Conservation (phyloP, 2,329 filamentous ascomycete genomes). For the Fusarium papillatum region DNA sequence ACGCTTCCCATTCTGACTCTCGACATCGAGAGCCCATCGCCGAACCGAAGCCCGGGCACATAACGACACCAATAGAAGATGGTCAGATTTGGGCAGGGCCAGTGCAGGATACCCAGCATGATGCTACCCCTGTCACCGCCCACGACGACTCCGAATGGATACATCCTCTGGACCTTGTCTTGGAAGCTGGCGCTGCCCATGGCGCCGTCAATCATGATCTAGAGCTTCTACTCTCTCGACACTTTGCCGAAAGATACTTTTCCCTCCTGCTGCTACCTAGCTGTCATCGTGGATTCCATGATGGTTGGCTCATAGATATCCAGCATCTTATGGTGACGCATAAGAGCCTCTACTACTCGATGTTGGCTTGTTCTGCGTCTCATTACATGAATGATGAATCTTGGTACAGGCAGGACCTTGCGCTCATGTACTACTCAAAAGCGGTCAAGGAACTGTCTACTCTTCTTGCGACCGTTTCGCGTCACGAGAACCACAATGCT, state of each 20-base stretch:
- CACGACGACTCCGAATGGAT: background rate
- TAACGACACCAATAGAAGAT: background rate
- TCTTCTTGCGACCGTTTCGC: constrained; percentile 16
- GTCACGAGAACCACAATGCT: constrained; percentile 36
- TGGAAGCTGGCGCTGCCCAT: constrained; percentile 18
- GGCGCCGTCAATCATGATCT: constrained; percentile 18
- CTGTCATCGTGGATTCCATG: constrained; percentile 45
- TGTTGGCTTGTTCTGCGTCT: constrained; percentile 44
- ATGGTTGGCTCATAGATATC: constrained; percentile 47
- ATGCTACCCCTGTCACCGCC: background rate
- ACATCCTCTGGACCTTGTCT: background rate
- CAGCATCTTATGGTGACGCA: constrained; percentile 42
- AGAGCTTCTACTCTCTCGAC: constrained; percentile 28
- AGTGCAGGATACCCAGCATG: background rate
- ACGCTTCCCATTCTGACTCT: constrained; percentile 14
- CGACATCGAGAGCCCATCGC: constrained; percentile 2
- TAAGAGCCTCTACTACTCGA: constrained; percentile 46
- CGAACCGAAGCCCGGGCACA: background rate
- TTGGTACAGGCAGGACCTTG: constrained; percentile 34
- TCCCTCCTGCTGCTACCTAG: constrained; percentile 42
- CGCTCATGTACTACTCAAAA: constrained; percentile 39
- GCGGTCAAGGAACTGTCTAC: constrained; percentile 32
- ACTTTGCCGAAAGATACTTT: constrained; percentile 39
- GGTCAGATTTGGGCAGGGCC: background rate
- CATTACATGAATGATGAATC: constrained; percentile 35